phyloP scores from a whole-genome alignment of 2,329 filamentous ascomycete genomes.

The Dothideomycetes sp. region DNA sequence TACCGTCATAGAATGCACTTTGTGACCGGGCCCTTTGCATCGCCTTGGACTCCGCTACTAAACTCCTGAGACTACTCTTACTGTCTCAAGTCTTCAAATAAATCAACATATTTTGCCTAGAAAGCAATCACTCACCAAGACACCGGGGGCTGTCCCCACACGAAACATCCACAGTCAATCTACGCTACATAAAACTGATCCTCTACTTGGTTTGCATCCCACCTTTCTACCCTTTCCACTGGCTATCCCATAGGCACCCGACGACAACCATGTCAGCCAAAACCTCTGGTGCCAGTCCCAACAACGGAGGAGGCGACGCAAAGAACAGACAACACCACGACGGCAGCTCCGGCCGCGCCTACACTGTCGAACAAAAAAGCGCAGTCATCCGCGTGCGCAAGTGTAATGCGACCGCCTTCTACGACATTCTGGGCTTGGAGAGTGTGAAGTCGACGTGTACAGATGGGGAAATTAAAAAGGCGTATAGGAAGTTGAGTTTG shows the following conservation, averaged over 20 bases:
- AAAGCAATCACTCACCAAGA: too few species aligned
- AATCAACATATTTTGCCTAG: too few species aligned
- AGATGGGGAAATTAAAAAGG: conserved; percentile 90
- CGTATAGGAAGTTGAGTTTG: conserved; percentile 86
- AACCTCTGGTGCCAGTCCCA: conserved; percentile 27
- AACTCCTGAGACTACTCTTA: too few species aligned
- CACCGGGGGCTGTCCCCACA: too few species aligned
- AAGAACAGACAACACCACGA: conserved; percentile 58
- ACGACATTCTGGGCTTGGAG: conserved; percentile 79
- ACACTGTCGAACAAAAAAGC: conserved; percentile 80
- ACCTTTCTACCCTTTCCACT: background rate
- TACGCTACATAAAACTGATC: too few species aligned
- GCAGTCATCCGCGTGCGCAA: conserved; percentile 80
- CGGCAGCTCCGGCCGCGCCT: conserved; percentile 64
- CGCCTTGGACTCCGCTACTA: too few species aligned
- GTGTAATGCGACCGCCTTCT: conserved; percentile 80
- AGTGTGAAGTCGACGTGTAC: conserved; percentile 52
- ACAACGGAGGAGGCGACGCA: conserved; percentile 10
- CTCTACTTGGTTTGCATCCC: too few species aligned
- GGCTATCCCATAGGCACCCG: too few species aligned
- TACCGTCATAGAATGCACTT: too few species aligned
- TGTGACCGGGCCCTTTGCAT: too few species aligned
- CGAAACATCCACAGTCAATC: too few species aligned
- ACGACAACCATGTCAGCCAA: conserved; percentile 28
- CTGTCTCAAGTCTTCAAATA: too few species aligned